Conservation (phyloP, 116 monocot genomes). For the Iris pallida region DNA sequence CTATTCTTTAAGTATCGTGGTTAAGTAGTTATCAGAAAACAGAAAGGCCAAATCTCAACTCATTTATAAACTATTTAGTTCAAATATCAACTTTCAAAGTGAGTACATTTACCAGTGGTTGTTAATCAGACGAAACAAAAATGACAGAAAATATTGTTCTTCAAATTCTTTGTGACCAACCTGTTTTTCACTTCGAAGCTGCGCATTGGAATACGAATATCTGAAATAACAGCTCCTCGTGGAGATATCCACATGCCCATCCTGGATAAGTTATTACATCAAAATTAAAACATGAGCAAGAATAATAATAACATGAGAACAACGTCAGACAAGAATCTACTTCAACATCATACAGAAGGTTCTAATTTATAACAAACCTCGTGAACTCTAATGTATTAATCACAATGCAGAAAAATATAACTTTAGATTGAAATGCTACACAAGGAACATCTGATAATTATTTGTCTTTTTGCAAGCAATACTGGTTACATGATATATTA, state of each 20-base stretch:
- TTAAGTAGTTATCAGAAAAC: not conserved
- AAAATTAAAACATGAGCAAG: no score
- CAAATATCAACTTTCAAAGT: not conserved
- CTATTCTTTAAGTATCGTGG: not conserved
- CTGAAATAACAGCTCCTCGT: slow-evolving; percentile 39
- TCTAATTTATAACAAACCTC: no score
- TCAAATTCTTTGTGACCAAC: slow-evolving; percentile 9
- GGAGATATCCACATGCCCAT: slow-evolving; percentile 42
- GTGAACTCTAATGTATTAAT: no score
- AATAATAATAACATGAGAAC: no score
- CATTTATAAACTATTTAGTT: not conserved
- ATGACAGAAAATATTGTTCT: not conserved
- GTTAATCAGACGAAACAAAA: not conserved
- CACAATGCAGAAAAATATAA: no score
- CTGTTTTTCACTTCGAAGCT: slow-evolving; percentile 74
- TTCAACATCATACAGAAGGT: no score
- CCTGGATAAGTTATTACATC: slow-evolving; percentile 15
- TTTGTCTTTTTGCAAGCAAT: no score
- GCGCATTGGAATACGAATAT: slow-evolving; percentile 69
- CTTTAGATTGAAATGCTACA: no score
- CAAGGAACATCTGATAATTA: no score
- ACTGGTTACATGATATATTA: no score
- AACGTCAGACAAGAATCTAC: no score
- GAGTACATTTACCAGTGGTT: not conserved
- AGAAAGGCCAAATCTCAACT: not conserved